Percentiles rank a stretch among this genome's conserved stretches.
Conservation (phyloP, 495 filamentous ascomycete species). For the Penicillium pulvis region DNA sequence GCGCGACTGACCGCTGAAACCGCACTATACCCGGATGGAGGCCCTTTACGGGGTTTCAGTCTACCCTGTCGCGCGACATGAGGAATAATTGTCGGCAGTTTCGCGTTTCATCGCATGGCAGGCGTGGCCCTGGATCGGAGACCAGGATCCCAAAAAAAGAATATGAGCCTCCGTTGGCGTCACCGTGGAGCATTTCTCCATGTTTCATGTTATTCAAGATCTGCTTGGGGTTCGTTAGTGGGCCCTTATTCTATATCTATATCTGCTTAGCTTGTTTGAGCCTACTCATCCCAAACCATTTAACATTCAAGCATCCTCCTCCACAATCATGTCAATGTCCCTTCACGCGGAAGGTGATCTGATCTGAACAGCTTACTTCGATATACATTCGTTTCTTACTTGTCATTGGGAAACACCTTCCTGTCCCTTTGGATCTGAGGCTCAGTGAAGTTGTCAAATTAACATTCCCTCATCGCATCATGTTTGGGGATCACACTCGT, state of each 20-base stretch:
- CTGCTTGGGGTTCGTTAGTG: constrained; percentile 29
- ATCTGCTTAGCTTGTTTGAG: constrained; percentile 31
- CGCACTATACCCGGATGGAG: constrained; percentile 26
- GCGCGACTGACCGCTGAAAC: constrained; percentile 49
- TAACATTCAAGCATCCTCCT: constrained; percentile 44
- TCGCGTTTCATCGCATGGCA: constrained; percentile 36
- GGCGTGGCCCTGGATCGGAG: constrained; percentile 27
- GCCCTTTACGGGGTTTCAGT: constrained; percentile 23
- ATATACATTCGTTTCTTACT: constrained; percentile 12
- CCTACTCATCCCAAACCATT: constrained; percentile 34
- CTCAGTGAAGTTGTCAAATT: background rate
- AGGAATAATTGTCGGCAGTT: constrained; percentile 35
- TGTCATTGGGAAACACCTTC: background rate
- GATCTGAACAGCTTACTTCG: constrained; percentile 12
- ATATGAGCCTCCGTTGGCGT: constrained; percentile 34
- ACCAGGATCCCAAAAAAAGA: constrained; percentile 36
- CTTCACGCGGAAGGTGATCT: constrained; percentile 15
- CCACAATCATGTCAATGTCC: constrained; percentile 22
- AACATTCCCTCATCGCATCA: constrained; percentile 26
- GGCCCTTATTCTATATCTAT: constrained; percentile 23
- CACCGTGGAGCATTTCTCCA: constrained; percentile 39
- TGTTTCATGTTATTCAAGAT: constrained; percentile 47
- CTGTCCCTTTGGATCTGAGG: background rate
- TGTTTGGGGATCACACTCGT: constrained; percentile 49
- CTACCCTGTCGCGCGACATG: constrained; percentile 31